phyloP scores from a whole-genome alignment of 1,284 basidiomycete genomes.

The Trichosporon sp. region DNA sequence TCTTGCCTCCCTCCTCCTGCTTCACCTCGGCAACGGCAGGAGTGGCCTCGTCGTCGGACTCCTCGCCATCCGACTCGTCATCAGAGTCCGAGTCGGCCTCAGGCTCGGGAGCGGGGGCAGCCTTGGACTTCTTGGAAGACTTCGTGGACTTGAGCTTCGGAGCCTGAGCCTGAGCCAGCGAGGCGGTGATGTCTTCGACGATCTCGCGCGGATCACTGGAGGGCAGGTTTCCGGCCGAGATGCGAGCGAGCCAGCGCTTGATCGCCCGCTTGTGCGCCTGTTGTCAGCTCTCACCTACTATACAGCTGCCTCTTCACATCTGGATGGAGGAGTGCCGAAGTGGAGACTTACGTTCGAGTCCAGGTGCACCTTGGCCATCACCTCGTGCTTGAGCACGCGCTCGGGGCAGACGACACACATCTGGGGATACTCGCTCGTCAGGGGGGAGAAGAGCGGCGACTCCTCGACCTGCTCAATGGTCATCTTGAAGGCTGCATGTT shows the following conservation, averaged over 20 bases:
- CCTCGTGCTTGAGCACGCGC: slow-evolving; percentile 68
- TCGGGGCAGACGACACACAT: slow-evolving; percentile 74
- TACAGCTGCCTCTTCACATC: too few species aligned
- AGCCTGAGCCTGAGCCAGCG: slow-evolving; percentile 21
- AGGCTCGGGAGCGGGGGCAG: background rate
- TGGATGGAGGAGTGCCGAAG: too few species aligned
- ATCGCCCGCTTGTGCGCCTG: slow-evolving; percentile 42
- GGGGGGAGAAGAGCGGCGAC: slow-evolving; percentile 60
- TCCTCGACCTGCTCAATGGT: slow-evolving; percentile 65
- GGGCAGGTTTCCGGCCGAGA: slow-evolving; percentile 26
- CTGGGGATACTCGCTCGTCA: slow-evolving; percentile 58
- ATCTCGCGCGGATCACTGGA: slow-evolving; percentile 41
- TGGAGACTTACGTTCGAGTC: slow-evolving; percentile 65
- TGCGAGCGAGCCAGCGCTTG: slow-evolving; percentile 37
- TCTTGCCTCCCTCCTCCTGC: background rate
- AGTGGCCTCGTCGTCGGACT: background rate
- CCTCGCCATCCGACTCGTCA: background rate
- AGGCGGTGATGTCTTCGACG: slow-evolving; percentile 38
- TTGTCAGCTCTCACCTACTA: background rate
- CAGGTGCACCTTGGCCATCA: slow-evolving; percentile 67
- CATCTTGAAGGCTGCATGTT: slow-evolving; percentile 58
- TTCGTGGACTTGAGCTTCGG: slow-evolving; percentile 15
- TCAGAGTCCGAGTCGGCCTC: slow-evolving; percentile 23
- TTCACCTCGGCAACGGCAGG: background rate
- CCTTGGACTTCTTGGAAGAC: slow-evolving; percentile 20